Evolutionary conservation across 116 monocot species (phyloP), one percentile per base, ranked within the genome.

Genomic region (Phalaenopsis hybrid): DNA sequence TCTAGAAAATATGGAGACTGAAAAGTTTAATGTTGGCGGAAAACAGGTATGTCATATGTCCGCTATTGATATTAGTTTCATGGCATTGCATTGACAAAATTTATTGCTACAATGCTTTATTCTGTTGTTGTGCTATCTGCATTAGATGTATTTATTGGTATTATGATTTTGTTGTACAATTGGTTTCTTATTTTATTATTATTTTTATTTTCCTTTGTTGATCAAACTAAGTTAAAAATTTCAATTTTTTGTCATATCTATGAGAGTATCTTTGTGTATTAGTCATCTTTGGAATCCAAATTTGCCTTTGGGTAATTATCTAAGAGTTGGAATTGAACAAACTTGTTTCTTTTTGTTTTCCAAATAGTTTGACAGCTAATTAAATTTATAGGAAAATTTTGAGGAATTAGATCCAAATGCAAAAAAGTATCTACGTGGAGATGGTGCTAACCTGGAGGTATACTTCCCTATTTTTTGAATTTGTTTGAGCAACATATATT

Each of bases 341-440:
- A 72, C 4, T 12, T 72, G 16, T 41, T 72, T 72, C 37, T 4
- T 72, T 72, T 34, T 10, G 13, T 37, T 5, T 15, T 6, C 21
- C 16, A 2, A 78, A 1, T 9, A 58, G 63, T 67, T 51, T 69
- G 72, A 43, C 72, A 68, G 2, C 10, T 59, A 34, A 18, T 25
- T 41, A 28, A 70, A 80, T 80, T 46, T 17, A 52, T 63, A 90
- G 89, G 89, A 85, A 81, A 59, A 25, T 23, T 57, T 74, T 33
- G 86, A 88, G 57, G 92, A 92, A 77, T 78, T 92, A 75, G 89
- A 94, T 41, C 17, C 76, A 76, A 92, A 87, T 80, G 79, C 86
- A 51, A 88, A 89, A 57, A 96, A 92, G 78, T 96, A 94, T 86
- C 55, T 91, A 8, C 96, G 94, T 7, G 96, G 96, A 46, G 84